Percentiles rank a stretch among this genome's conserved stretches.
Conservation (phyloP, 2,329 filamentous ascomycete species). For the Diaporthe ilicicola region DNA sequence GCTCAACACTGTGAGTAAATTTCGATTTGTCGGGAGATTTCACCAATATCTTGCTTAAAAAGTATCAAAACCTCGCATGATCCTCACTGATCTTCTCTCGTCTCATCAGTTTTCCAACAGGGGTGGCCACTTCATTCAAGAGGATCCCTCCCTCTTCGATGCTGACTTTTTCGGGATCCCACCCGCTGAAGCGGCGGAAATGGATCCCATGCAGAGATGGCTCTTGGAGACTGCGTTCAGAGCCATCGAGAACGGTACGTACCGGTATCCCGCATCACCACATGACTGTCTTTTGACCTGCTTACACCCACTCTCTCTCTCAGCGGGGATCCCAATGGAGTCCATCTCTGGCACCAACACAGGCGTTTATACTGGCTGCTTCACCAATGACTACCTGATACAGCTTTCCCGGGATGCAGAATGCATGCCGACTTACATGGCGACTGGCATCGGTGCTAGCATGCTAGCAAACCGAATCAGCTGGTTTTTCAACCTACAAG, state of each 20-base stretch:
- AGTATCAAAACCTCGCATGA: no score
- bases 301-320: no score
- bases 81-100: background rate
- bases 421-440: slow-evolving; percentile 38
- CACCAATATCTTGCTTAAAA: no score
- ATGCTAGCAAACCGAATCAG: background rate
- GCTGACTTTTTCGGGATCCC: background rate
- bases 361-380: slow-evolving; percentile 45
- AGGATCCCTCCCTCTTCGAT: background rate
- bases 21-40: no score
- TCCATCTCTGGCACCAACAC: slow-evolving; percentile 40
- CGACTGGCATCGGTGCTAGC: slow-evolving; percentile 40
- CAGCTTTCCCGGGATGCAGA: slow-evolving; percentile 36
- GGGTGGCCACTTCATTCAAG: background rate
- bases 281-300: background rate
- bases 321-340: slow-evolving; percentile 42
- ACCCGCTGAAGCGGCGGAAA: background rate
- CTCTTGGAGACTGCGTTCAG: background rate
- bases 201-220: background rate
- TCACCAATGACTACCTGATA: slow-evolving; percentile 40
- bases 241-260: background rate
- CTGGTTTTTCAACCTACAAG: background rate
- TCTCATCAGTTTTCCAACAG: background rate
- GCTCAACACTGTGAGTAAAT: background rate
- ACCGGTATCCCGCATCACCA: background rate